phyloP scores from a whole-genome alignment of 345 rosid genomes.

The Eutrema yunnanense region DNA sequence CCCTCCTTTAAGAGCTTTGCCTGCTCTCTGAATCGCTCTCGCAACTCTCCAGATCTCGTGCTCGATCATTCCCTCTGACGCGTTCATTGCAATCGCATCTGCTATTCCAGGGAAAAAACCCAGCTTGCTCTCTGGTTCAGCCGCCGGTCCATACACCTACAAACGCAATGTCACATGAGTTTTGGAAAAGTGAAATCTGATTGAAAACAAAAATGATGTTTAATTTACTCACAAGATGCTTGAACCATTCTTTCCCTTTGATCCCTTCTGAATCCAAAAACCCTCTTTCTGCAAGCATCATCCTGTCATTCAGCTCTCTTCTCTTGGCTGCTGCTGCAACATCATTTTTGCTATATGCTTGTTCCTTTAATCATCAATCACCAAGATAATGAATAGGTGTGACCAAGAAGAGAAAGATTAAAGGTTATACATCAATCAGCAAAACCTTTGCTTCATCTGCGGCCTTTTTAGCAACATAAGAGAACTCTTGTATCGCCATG shows the following conservation, averaged over 20 bases:
- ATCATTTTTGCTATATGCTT: constrained; percentile 23
- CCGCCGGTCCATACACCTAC: constrained; percentile 73
- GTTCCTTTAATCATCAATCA: constrained; percentile 26
- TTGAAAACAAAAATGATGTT: background rate
- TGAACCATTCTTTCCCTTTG: constrained; percentile 78
- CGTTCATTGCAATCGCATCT: constrained; percentile 48
- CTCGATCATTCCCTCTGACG: constrained; percentile 35
- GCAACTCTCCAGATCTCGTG: constrained; percentile 92
- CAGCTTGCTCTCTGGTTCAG: constrained; percentile 50
- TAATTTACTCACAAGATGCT: constrained; percentile 68
- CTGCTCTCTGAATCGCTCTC: constrained; percentile 81
- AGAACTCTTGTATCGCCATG: constrained; percentile 53
- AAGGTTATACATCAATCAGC: background rate
- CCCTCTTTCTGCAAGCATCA: constrained; percentile 93
- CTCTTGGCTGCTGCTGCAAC: constrained; percentile 29
- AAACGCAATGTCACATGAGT: background rate
- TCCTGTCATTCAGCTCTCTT: constrained; percentile 69
- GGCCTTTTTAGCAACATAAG: constrained; percentile 48
- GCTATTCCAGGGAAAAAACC: constrained; percentile 76
- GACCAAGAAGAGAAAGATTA: background rate
- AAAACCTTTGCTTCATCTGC: constrained; percentile 59
- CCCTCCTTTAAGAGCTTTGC: constrained; percentile 63
- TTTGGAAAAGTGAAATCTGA: background rate
- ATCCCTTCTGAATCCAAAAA: constrained; percentile 78
- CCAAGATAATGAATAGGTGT: background rate